A percentile compares a stretch with the other conserved stretches of the same genome.
Conservation (phyloP, 176 grass and related monocot genomes). For the Hordeum marinum region DNA sequence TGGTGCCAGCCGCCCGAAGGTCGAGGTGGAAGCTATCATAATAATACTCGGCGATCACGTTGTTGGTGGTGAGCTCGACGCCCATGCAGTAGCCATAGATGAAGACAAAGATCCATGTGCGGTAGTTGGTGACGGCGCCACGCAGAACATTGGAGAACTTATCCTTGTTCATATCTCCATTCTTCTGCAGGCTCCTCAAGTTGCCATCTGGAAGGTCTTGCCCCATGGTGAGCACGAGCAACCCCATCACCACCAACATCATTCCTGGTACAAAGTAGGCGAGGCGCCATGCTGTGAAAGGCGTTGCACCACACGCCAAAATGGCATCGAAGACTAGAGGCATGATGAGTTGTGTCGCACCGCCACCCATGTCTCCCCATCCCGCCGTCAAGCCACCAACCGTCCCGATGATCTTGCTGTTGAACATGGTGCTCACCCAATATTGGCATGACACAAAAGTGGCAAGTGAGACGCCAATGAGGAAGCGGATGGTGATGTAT, state of each 20-base stretch:
- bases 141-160: constrained; percentile 69
- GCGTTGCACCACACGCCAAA: constrained; percentile 42
- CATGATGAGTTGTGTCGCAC: constrained; percentile 61
- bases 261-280: constrained; percentile 70
- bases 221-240: constrained; percentile 62
- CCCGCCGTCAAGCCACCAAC: constrained; percentile 60
- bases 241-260: constrained; percentile 57
- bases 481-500: constrained; percentile 57
- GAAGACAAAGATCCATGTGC: constrained; percentile 86
- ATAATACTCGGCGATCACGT: constrained; percentile 87
- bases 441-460: constrained; percentile 89
- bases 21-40: constrained; percentile 75
- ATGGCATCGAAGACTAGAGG: constrained; percentile 42
- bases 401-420: constrained; percentile 55
- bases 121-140: constrained; percentile 68
- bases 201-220: constrained; percentile 95
- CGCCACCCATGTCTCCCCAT: constrained; percentile 85
- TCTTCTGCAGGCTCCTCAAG: constrained; percentile 53
- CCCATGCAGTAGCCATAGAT: constrained; percentile 93
- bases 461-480: constrained; percentile 75
- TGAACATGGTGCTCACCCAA: constrained; percentile 84
- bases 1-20: constrained; percentile 64
- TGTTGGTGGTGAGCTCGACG: constrained; percentile 87
- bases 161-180: constrained; percentile 61
- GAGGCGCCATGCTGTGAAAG: constrained; percentile 67